Evolutionary conservation across 148 eudicot genomes (phyloP), one percentile per base, ranked within the genome.

Genomic region (Euryodendron excelsum): DNA sequence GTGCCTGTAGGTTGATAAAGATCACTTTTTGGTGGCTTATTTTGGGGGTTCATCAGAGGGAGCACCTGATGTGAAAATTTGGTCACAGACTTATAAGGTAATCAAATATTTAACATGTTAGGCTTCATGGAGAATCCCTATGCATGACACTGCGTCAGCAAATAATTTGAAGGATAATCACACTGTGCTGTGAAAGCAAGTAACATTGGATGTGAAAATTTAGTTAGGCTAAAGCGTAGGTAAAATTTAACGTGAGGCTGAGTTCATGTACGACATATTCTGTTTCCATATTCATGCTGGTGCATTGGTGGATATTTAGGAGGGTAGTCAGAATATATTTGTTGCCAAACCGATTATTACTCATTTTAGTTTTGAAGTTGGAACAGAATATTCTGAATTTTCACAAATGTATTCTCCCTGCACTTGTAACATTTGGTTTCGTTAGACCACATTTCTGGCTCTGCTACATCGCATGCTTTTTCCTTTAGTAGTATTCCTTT

Each of bases 11-110:
- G 91, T 93, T 76, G 97, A 82, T 30, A 83, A 93, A 74, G 93
- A 82, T 74, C 94, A 91, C 73, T 93, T 89, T 79, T 52, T 96
- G 85, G 90, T 90, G 74, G 98, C 99, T 77, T 96, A 88, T 92
- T 96, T 96, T 77, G 98, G 97, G 73, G 98, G 99, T 70, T 74
- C 97, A 27, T 80, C 56, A 17, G 99, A 96, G 83, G 98, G 99
- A 48, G 94, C 89, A 47, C 88, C 90, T 21, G 99, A 96, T 83
- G 99, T 96, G 65, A 92, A 91, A 79, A 93, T 96, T 74, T 96
- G 99, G 99, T 59, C 89, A 82, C 99, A 96, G 83, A 89, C 82
- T 78, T 89, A 79, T 36, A 86, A 90, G 99, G 99, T 88, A 84
- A 62, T 25, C 25, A 5, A 48, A 6, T 6, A 62, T 55, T 80